Conservation (phyloP, 768 basidiomycete genomes). For the Royoungia palumana region DNA sequence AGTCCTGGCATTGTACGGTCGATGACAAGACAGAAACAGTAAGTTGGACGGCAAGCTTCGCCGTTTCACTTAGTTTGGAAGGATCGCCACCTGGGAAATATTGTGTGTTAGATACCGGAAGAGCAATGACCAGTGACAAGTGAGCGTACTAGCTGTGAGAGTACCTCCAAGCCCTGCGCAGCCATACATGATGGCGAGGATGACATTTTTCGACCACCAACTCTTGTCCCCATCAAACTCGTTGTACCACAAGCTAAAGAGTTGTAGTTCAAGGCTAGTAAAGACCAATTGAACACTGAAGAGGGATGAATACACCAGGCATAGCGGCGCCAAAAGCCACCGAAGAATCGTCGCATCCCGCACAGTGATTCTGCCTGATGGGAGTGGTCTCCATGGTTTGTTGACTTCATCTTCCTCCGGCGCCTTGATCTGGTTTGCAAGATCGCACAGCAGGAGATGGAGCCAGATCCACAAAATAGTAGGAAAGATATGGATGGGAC, state of each 20-base stretch:
- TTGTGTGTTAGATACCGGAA: too few relatives aligned
- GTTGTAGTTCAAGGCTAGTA: conserved; percentile 33
- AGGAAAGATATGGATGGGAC: conserved; percentile 16
- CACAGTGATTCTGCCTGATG: conserved; percentile 39
- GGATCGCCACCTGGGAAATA: conserved; percentile 20
- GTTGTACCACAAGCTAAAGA: conserved; percentile 37
- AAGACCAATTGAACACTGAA: conserved; percentile 33
- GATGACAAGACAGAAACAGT: conserved; percentile 41
- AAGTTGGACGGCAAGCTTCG: conserved; percentile 31
- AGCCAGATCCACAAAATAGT: conserved; percentile 43
- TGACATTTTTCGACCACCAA: conserved; percentile 37
- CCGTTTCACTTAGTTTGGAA: conserved; percentile 25
- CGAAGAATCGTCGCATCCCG: conserved; percentile 34
- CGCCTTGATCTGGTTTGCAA: conserved; percentile 42
- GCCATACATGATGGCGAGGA: conserved; percentile 39
- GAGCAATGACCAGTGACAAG: neutral
- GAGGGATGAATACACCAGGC: conserved; percentile 31
- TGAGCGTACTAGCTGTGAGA: conserved; percentile 35
- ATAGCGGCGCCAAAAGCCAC: conserved; percentile 34
- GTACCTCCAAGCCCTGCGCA: conserved; percentile 39
- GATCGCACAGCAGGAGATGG: conserved; percentile 42
- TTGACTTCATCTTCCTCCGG: conserved; percentile 43
- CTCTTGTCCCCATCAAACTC: conserved; percentile 36
- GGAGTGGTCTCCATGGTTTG: conserved; percentile 45
- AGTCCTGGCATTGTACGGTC: conserved; percentile 51